A percentile compares a stretch with the other conserved stretches of the same genome.
Evolutionary conservation across 176 grass and related monocot genomes (phyloP).

Genomic region (Aegilops umbellulata): DNA sequence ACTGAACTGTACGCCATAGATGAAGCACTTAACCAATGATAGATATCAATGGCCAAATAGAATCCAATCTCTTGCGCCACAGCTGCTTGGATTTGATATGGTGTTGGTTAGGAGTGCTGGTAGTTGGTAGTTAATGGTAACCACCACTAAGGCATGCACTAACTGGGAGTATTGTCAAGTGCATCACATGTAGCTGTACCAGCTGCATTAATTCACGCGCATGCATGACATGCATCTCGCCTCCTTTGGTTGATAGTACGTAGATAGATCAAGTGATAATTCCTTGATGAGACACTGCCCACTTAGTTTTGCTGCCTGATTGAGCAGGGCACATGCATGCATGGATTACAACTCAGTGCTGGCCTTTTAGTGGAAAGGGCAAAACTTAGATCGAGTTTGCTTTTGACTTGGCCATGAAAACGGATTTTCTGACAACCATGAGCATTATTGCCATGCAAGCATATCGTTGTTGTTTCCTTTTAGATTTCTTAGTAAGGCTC

Average conservation of each 20-base stretch:
- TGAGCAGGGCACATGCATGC: background rate
- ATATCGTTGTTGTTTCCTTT: background rate
- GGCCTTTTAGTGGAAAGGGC: background rate
- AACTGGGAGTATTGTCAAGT: background rate
- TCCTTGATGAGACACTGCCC: background rate
- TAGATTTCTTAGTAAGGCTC: background rate
- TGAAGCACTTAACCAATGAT: background rate
- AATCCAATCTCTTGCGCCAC: background rate
- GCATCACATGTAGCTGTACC: background rate
- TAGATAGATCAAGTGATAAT: background rate
- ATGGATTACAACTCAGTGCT: background rate
- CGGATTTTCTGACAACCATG: background rate
- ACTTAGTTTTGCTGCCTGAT: slow-evolving; percentile 5
- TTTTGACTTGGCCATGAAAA: background rate
- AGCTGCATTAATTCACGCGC: background rate
- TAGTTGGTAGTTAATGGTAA: background rate
- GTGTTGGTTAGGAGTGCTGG: slow-evolving; percentile 31
- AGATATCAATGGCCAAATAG: background rate
- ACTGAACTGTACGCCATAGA: background rate
- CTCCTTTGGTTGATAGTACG: background rate
- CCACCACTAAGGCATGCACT: slow-evolving; percentile 6
- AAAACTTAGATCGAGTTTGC: background rate
- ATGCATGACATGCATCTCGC: background rate
- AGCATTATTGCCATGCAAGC: background rate
- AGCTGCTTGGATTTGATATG: background rate